These are phyloP conservation scores for Dicorynia guianensis DNA, from an alignment of 306 rosid species.

Conservation along the genomic window DNA sequence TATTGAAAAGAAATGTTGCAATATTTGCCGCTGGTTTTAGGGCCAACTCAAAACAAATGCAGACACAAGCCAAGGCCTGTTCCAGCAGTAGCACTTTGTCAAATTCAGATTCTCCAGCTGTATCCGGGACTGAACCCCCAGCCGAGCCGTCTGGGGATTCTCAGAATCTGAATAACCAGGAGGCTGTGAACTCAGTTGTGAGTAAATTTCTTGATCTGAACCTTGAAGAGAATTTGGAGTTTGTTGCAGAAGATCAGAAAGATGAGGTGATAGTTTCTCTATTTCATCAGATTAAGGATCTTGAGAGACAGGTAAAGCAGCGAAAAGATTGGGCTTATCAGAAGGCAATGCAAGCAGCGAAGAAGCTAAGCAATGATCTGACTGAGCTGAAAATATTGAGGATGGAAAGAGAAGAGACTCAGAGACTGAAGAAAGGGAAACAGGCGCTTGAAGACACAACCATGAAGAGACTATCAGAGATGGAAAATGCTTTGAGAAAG, in stretches of 20 bases:
- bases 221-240: slow-evolving; percentile 65
- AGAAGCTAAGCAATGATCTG: slow-evolving; percentile 70
- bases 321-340: slow-evolving; percentile 84
- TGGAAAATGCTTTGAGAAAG: slow-evolving; percentile 77
- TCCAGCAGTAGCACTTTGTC: slow-evolving; percentile 25
- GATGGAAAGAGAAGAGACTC: slow-evolving; percentile 81
- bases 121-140: slow-evolving; percentile 42
- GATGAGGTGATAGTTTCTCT: slow-evolving; percentile 66
- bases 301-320: slow-evolving; percentile 75
- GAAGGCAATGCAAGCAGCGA: slow-evolving; percentile 91
- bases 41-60: slow-evolving; percentile 61
- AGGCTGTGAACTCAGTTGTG: slow-evolving; percentile 64
- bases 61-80: slow-evolving; percentile 37
- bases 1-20: slow-evolving; percentile 74
- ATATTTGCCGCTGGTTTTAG: slow-evolving; percentile 74
- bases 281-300: slow-evolving; percentile 69
- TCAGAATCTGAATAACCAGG: slow-evolving; percentile 52
- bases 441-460: slow-evolving; percentile 76
- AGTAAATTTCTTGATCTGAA: slow-evolving; percentile 70
- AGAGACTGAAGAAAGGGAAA: slow-evolving; percentile 67
- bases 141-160: slow-evolving; percentile 49
- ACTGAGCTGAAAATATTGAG: slow-evolving; percentile 74
- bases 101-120: slow-evolving; percentile 44
- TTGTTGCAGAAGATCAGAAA: slow-evolving; percentile 69
- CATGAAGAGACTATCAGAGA: slow-evolving; percentile 75